phyloP scores from a whole-genome alignment of 139 green algal species.

The Deuterostichococcus epilithicus region DNA sequence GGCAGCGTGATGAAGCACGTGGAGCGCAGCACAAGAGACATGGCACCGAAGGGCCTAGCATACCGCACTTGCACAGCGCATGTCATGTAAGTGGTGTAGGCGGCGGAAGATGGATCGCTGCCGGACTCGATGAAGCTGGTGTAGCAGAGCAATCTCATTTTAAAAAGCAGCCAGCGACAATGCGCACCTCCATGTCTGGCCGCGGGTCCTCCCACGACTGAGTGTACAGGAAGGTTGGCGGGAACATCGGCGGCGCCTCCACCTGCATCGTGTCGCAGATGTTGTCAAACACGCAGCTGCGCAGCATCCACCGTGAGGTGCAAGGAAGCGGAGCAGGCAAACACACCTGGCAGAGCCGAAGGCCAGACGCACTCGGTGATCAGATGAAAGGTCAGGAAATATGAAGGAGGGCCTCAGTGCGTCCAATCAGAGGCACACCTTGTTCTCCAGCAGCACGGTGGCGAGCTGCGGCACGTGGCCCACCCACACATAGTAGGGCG shows the following conservation, averaged over 20 bases:
- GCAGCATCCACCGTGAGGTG: too few species aligned
- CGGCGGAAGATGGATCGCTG: too few species aligned
- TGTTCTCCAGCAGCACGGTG: slow-evolving; percentile 44
- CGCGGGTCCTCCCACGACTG: slow-evolving; percentile 97
- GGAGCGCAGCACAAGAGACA: background rate
- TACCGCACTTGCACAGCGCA: too few species aligned
- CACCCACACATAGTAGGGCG: slow-evolving; percentile 94
- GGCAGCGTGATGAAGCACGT: background rate
- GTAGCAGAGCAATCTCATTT: background rate
- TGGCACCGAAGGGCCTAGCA: background rate
- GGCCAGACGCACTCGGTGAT: too few species aligned
- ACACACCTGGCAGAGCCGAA: too few species aligned
- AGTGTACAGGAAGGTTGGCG: slow-evolving; percentile 98
- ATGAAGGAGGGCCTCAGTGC: too few species aligned
- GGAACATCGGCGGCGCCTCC: slow-evolving; percentile 85
- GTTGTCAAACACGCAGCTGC: too few species aligned
- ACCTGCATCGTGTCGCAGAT: slow-evolving; percentile 25
- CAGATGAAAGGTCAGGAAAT: too few species aligned
- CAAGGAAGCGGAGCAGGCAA: too few species aligned
- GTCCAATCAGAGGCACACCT: slow-evolving; percentile 8
- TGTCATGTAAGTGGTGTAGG: too few species aligned
- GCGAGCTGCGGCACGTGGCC: slow-evolving; percentile 53
- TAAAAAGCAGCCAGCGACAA: background rate
- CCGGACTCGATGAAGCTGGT: too few species aligned
- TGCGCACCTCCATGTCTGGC: slow-evolving; percentile 72